phyloP scores from a whole-genome alignment of 176 grass and related monocot species.

The Echinochloa phyllopogon region DNA sequence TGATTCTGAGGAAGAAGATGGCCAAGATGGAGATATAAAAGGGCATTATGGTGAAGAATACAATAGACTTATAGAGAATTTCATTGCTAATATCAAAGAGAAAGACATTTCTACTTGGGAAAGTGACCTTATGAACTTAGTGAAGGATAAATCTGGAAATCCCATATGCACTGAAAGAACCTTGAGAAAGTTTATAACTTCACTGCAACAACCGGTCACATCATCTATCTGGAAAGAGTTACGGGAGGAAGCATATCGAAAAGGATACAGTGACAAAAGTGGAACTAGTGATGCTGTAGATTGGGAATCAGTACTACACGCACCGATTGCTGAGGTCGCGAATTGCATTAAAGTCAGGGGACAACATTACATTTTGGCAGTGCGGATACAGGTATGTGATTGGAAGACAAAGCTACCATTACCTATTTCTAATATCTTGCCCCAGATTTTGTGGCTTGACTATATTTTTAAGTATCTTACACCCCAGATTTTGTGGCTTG shows the following conservation, averaged over 20 bases:
- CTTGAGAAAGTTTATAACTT: conserved; percentile 45
- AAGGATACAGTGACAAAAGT: conserved; percentile 35
- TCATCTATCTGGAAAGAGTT: conserved; percentile 52
- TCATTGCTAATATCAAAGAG: conserved; percentile 41
- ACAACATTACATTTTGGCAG: conserved; percentile 52
- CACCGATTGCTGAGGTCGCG: conserved; percentile 32
- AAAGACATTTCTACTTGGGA: conserved; percentile 48
- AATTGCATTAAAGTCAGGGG: conserved; percentile 48
- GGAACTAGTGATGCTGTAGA: conserved; percentile 41
- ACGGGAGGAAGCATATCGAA: conserved; percentile 38
- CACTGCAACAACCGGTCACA: not conserved
- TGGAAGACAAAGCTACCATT: not conserved
- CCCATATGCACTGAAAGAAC: conserved; percentile 15
- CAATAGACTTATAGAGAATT: conserved; percentile 47
- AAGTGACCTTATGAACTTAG: conserved; percentile 41
- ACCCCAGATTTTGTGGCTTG: conserved; percentile 11
- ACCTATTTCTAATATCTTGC: conserved; percentile 20
- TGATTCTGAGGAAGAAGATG: conserved; percentile 22
- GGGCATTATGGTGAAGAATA: conserved; percentile 40
- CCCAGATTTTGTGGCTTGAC: conserved; percentile 12
- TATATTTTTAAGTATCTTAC: conserved; percentile 34
- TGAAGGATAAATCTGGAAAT: conserved; percentile 46
- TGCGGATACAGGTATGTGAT: conserved; percentile 49
- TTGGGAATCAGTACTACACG: conserved; percentile 46
- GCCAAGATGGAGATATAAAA: not conserved